Evolutionary conservation across 2,329 filamentous ascomycete genomes (phyloP), one percentile per base, ranked within the genome.

Genomic region (Aquanectria penicillioides): DNA sequence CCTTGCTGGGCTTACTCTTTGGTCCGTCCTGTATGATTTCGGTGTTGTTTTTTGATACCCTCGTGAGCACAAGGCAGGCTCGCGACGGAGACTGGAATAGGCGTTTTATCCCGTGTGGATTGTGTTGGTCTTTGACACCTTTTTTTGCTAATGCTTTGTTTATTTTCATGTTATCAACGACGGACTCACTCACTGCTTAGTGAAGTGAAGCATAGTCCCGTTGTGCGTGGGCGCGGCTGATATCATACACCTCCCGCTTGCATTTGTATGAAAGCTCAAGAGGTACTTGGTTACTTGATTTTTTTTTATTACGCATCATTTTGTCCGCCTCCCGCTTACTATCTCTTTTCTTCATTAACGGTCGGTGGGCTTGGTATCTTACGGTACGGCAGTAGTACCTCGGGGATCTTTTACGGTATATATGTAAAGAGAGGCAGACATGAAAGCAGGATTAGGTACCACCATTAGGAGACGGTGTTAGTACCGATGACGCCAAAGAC

Each of bases 1-100:
- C 28, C n/a, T 25, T 34, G 28, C 28, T 13, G 28, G 10, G 59
- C 56, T 59, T 62, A 26, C 36, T 33, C 49, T 61, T 59, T 56
- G 54, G 8, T 29, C 34, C 22, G 58, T 57, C 50, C 49, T 65
- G 58, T 43, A 55, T 57, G 64, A 52, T 44, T 57, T 44, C 25
- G 34, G 38, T 40, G 57, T 62, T 64, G 57, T 61, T 68, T 57
- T 69, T 69, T 69, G 66, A 68, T 68, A 68, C 66, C 66, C 66
- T 54, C 59, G 66, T 53, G 62, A 68, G 66, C 59, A 64, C 57
- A 69, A 59, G 52, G 53, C 40, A 20, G 18, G 52, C 59, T 69
- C 64, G 53, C 59, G 66, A 54, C 62, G 66, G 64, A 69, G 57
- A 50, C 64, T 43, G 53, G 64, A 66, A 57, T 52, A 36, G 54